Evolutionary conservation across 495 filamentous ascomycete genomes (phyloP).

Genomic region (Penicillium macrosclerotiorum): DNA sequence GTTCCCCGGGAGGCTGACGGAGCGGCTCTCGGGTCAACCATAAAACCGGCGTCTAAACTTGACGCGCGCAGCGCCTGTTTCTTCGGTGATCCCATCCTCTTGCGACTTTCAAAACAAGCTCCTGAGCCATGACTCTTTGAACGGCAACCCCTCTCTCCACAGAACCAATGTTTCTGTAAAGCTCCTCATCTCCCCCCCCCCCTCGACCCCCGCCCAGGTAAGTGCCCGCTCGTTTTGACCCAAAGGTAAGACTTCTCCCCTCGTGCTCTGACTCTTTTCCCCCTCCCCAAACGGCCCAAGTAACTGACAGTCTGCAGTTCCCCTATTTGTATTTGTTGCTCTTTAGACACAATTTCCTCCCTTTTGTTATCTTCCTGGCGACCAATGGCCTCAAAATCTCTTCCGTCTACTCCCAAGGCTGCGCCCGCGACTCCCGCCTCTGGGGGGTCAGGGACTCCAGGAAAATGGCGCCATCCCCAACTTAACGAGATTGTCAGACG

Average conservation of each 20-base stretch:
- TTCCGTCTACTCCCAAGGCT: slow-evolving; percentile 63
- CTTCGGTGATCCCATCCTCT: slow-evolving; percentile 15
- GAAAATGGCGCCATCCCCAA: slow-evolving; percentile 85
- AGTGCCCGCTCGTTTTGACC: slow-evolving; percentile 6
- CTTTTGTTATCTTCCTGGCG: neutral
- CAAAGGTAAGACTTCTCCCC: slow-evolving; percentile 10
- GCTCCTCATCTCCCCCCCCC: neutral
- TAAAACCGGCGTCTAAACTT: slow-evolving; percentile 17
- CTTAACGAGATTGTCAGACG: slow-evolving; percentile 74
- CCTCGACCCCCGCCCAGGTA: slow-evolving; percentile 13
- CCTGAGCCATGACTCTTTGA: slow-evolving; percentile 14
- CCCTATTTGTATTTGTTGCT: neutral
- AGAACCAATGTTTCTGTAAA: slow-evolving; percentile 8
- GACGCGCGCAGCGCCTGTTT: slow-evolving; percentile 11
- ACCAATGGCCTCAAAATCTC: slow-evolving; percentile 40
- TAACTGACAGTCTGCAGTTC: neutral
- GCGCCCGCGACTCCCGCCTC: slow-evolving; percentile 41
- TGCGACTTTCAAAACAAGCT: slow-evolving; percentile 21
- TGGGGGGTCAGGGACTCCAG: slow-evolving; percentile 58
- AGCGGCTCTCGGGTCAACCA: slow-evolving; percentile 22
- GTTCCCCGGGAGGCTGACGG: slow-evolving; percentile 3
- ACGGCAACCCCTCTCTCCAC: neutral
- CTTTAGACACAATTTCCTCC: neutral
- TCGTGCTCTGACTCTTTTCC: neutral
- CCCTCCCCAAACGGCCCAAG: neutral